Evolutionary conservation across 1,139 yeast species (phyloP).

Genomic region (Pichia inconspicua): DNA sequence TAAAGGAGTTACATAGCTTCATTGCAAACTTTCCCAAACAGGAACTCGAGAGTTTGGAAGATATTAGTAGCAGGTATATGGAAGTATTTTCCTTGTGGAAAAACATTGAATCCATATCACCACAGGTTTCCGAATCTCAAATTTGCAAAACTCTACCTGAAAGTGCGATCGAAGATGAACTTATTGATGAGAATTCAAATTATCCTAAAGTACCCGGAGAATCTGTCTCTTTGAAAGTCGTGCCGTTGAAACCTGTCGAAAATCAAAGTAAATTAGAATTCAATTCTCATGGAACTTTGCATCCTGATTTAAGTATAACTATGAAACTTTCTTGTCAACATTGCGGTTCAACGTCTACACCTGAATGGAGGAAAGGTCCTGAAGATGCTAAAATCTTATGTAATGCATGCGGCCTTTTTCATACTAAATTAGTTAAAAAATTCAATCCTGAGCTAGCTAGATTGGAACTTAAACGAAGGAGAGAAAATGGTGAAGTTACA

Average conservation of each 20-base stretch:
- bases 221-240: slow-evolving; percentile 23
- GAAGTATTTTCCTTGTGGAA: not conserved
- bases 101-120: not conserved
- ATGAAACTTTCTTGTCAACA: slow-evolving; percentile 34
- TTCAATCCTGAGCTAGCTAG: slow-evolving; percentile 38
- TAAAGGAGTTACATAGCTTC: not conserved
- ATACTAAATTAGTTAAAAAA: slow-evolving; percentile 57
- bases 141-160: not conserved
- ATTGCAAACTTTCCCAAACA: not conserved
- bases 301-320: slow-evolving; percentile 27
- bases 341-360: slow-evolving; percentile 70
- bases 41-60: not conserved
- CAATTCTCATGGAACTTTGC: slow-evolving; percentile 25
- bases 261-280: slow-evolving; percentile 10
- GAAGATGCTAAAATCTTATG: slow-evolving; percentile 67
- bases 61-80: too few species aligned
- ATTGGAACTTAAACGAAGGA: slow-evolving; percentile 21
- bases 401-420: slow-evolving; percentile 77
- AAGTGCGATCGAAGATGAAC: not conserved
- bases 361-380: slow-evolving; percentile 83
- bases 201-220: slow-evolving; percentile 18
- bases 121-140: not conserved
- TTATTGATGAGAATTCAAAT: not conserved
- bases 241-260: slow-evolving; percentile 22
- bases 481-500: slow-evolving; percentile 22